These are phyloP conservation scores for Trebouxia sp. DNA, from an alignment of 139 green algal species.

Conservation along the genomic window DNA sequence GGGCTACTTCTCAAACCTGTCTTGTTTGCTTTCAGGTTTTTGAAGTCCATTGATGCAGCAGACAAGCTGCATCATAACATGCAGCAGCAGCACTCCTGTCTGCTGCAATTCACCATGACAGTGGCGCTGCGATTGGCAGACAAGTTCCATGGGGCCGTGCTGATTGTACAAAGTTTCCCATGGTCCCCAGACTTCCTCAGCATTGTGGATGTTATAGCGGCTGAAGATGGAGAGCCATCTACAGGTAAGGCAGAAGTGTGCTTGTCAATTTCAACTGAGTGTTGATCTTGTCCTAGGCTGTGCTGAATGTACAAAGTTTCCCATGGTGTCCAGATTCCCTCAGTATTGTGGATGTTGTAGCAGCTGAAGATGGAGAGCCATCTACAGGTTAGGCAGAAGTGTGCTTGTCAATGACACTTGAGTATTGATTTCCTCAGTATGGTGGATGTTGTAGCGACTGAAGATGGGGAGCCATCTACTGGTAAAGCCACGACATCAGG, in stretches of 20 bases:
- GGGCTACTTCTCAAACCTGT: not conserved
- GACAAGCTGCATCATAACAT: constrained; percentile 22
- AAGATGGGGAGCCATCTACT: not conserved
- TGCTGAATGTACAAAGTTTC: constrained; percentile 12
- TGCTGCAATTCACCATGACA: constrained; percentile 23
- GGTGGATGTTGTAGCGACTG: not conserved
- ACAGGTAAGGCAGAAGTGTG: not conserved
- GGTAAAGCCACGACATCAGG: too few relatives aligned
- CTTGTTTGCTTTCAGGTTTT: not conserved
- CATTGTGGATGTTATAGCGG: constrained; percentile 12
- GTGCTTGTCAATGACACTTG: too few relatives aligned
- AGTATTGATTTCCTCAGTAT: constrained; percentile 13
- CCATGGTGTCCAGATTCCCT: not conserved
- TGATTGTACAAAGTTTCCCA: constrained; percentile 13
- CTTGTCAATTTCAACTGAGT: too few relatives aligned
- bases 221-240: not conserved
- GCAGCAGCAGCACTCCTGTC: constrained; percentile 16
- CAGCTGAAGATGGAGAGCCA: not conserved
- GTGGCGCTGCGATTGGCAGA: not conserved
- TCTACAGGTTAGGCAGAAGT: not conserved
- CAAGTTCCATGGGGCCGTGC: constrained; percentile 19
- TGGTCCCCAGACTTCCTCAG: not conserved
- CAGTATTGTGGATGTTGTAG: constrained; percentile 17
- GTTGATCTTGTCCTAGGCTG: too few relatives aligned
- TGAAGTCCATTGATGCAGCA: not conserved